Evolutionary conservation across 257 asterid genomes (phyloP), one percentile per base, ranked within the genome.

Genomic region (Handroanthus guayacan): DNA sequence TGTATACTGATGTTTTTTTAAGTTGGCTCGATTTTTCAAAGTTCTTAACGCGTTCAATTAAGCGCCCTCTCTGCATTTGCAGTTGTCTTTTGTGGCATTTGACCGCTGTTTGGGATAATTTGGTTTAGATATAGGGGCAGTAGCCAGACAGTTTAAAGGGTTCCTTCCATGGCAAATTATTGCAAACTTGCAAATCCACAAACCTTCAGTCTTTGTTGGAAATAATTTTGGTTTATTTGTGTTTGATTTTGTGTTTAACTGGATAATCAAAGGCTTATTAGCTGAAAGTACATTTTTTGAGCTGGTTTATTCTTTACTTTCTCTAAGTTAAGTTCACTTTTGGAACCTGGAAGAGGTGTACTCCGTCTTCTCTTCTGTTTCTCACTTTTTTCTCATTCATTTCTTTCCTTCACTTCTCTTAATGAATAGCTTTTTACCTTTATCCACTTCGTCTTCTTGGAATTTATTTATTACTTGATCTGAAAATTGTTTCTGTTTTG

Each of bases 321-420:
- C 71, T 16, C 67, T 2, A 57, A 64, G 72, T 77, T 37, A 72
- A 62, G 56, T 65, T 56, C 69, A 16, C 71, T 76, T 73, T 56
- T 62, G 41, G 78, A 77, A 79, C 75, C 62, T 72, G 62, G 38
- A 73, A 81, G 83, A 75, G 69, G 67, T 69, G 63, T 77, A 78
- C 77, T 45, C 47, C 51, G 55, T 72, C 62, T 55, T 45, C 13
- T 20, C 12, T 39, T 71, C 8, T 55, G 18, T 54, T 57, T 0
- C 14, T 72, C 3, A 43, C 45, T 7, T 17, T 61, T 6, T 3
- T 34, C 20, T 9, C n/a, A 41, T 63, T 64, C 17, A 36, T 57
- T 72, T 43, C 52, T 70, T 58, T 62, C 66, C 56, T 69, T 58
- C 18, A 48, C 25, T 52, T 80, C 55, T 73, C 75, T 74, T 62